A percentile compares a stretch with the other conserved stretches of the same genome.
These are phyloP conservation scores for Beauveria australis DNA, from an alignment of 2,329 filamentous ascomycete species.

Conservation along the genomic window DNA sequence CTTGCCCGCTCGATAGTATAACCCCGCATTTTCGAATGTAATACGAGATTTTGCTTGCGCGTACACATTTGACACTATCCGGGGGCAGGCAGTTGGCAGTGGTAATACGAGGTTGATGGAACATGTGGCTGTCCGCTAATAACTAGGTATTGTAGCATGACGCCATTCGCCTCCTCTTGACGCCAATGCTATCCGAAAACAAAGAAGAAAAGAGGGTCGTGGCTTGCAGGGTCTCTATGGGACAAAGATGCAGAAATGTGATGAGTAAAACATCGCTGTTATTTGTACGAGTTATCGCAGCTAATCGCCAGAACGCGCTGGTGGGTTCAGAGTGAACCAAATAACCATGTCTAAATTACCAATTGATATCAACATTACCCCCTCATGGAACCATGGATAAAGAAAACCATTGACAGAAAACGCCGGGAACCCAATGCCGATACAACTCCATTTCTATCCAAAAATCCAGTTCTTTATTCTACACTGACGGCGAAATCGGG, in stretches of 20 bases:
- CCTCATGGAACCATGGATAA: neutral
- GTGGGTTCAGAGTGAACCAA: neutral
- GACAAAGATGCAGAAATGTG: neutral
- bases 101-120: neutral
- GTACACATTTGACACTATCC: neutral
- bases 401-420: neutral
- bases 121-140: neutral
- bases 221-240: neutral
- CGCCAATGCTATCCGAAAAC: neutral
- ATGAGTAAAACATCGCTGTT: neutral
- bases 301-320: neutral
- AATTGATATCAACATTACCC: constrained; percentile 2
- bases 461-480: constrained; percentile 8
- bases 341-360: constrained; percentile 9
- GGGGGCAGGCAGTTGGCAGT: neutral
- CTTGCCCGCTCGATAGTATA: neutral
- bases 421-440: constrained; percentile 9
- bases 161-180: neutral
- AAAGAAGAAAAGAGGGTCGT: neutral
- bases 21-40: neutral
- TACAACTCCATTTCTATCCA: constrained; percentile 12
- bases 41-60: constrained; percentile 4
- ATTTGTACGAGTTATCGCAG: neutral
- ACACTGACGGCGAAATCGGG: constrained; percentile 29
- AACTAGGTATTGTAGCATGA: neutral